These are phyloP conservation scores for Cercis canadensis DNA, from an alignment of 306 rosid genomes.

Conservation along the genomic window DNA sequence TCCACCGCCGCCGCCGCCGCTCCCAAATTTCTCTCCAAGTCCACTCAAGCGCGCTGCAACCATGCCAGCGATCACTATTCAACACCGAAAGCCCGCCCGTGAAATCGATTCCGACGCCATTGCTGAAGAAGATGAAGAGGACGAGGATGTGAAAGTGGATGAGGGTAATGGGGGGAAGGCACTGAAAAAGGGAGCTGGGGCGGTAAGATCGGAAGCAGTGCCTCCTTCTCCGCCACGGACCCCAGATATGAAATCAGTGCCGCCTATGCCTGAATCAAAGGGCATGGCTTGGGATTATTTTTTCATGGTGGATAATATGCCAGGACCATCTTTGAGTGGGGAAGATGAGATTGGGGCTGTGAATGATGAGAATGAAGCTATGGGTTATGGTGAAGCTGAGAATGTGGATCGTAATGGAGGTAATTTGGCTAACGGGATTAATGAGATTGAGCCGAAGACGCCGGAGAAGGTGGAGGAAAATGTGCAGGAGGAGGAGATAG, in stretches of 20 bases:
- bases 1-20: constrained; percentile 77
- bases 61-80: constrained; percentile 59
- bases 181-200: constrained; percentile 26
- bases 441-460: constrained; percentile 71
- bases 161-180: constrained; percentile 31
- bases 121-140: constrained; percentile 54
- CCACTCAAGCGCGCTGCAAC: constrained; percentile 68
- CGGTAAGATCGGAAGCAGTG: constrained; percentile 28
- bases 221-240: constrained; percentile 43
- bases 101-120: constrained; percentile 41
- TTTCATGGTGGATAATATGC: constrained; percentile 64
- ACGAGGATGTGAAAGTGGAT: constrained; percentile 20
- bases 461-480: constrained; percentile 63
- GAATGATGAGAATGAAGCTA: constrained; percentile 38
- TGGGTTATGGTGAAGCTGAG: constrained; percentile 35
- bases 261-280: constrained; percentile 76
- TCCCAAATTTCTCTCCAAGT: constrained; percentile 67
- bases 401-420: constrained; percentile 20
- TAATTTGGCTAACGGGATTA: constrained; percentile 17
- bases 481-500: constrained; percentile 37
- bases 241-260: constrained; percentile 54
- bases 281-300: constrained; percentile 85
- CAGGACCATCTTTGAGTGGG: constrained; percentile 56
- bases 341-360: constrained; percentile 44
- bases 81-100: constrained; percentile 31